Evolutionary conservation across 805 yeast genomes (phyloP).

Genomic region (Saccharomycopsis amapae): DNA sequence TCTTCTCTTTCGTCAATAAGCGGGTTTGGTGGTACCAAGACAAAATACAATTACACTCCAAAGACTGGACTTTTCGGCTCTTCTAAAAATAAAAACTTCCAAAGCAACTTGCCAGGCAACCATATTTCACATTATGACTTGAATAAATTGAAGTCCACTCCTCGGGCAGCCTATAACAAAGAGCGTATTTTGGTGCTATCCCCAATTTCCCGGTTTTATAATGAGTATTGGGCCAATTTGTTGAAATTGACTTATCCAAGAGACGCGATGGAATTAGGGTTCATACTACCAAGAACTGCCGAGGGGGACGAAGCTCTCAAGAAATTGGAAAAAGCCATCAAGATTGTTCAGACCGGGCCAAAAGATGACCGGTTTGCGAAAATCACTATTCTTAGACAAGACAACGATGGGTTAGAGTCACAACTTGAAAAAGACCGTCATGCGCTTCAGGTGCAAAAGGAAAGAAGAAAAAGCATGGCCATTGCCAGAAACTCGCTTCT

Average conservation of each 20-base stretch:
- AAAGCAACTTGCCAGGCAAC: slow-evolving; percentile 55
- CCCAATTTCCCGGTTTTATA: slow-evolving; percentile 83
- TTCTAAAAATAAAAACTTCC: background rate
- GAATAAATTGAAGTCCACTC: slow-evolving; percentile 66
- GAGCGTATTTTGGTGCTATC: slow-evolving; percentile 83
- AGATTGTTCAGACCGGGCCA: slow-evolving; percentile 58
- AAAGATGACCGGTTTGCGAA: slow-evolving; percentile 66
- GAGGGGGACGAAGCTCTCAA: slow-evolving; percentile 79
- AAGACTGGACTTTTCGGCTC: slow-evolving; percentile 41
- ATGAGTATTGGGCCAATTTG: slow-evolving; percentile 83
- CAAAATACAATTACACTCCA: slow-evolving; percentile 41
- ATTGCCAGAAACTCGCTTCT: slow-evolving; percentile 87
- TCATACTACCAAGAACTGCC: slow-evolving; percentile 75
- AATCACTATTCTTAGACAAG: slow-evolving; percentile 87
- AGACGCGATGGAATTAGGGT: slow-evolving; percentile 78
- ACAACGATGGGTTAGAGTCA: slow-evolving; percentile 64
- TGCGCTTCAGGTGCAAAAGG: slow-evolving; percentile 77
- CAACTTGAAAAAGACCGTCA: slow-evolving; percentile 87
- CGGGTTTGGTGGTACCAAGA: background rate
- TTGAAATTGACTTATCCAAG: slow-evolving; percentile 74
- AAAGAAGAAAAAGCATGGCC: slow-evolving; percentile 87
- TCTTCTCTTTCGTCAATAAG: slow-evolving; percentile 10
- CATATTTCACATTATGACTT: slow-evolving; percentile 80
- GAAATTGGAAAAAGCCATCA: slow-evolving; percentile 67
- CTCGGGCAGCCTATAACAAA: slow-evolving; percentile 63